Percentiles rank a stretch among this genome's conserved stretches.
Evolutionary conservation across 345 rosid species (phyloP).

Genomic region (Psidium friedrichsthalianum): DNA sequence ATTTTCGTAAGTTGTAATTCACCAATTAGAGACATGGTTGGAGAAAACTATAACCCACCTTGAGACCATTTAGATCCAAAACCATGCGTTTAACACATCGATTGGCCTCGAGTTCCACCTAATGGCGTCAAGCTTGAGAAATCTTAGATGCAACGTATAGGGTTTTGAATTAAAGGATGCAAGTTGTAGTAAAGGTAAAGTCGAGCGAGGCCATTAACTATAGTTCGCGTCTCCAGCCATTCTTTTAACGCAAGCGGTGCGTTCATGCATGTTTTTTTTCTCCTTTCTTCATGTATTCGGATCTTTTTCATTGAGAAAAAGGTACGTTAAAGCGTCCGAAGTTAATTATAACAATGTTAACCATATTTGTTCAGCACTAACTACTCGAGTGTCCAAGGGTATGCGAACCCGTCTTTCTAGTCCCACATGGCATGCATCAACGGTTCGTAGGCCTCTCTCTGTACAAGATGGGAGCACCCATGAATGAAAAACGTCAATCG

Average conservation of each 20-base stretch:
- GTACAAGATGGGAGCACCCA: background rate
- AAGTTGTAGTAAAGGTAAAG: background rate
- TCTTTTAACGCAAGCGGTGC: background rate
- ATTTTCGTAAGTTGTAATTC: background rate
- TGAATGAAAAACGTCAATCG: background rate
- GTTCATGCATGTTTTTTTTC: background rate
- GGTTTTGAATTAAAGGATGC: background rate
- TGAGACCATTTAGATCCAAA: background rate
- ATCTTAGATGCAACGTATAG: background rate
- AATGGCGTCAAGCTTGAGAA: background rate
- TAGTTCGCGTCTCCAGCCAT: background rate
- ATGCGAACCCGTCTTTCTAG: background rate
- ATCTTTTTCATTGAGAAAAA: background rate
- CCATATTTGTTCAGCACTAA: background rate
- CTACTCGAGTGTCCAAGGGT: background rate
- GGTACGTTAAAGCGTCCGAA: background rate
- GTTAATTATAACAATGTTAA: background rate
- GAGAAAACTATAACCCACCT: background rate
- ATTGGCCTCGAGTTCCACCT: background rate
- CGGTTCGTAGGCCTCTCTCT: background rate
- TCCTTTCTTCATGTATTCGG: background rate
- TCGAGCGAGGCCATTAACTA: background rate
- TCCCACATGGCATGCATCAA: background rate
- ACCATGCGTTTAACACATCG: background rate
- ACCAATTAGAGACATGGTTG: background rate